These are phyloP conservation scores for Skeletonema potamos DNA, from an alignment of 108 stramenopile genomes.

Conservation along the genomic window DNA sequence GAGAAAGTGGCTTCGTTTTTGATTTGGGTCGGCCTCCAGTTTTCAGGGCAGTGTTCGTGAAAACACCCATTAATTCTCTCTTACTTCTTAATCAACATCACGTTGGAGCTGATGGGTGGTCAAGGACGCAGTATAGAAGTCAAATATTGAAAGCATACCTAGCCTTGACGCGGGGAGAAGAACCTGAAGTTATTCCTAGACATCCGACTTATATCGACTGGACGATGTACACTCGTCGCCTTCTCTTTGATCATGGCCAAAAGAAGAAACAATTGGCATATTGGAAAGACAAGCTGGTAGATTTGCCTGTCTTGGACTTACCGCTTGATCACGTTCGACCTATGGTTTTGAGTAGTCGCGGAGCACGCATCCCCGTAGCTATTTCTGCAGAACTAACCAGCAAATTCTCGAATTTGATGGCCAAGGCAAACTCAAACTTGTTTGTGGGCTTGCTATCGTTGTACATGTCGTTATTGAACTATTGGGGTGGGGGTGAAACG, in stretches of 20 bases:
- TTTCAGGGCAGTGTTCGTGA: too few relatives aligned
- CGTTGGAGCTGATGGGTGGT: slow-evolving; percentile 17
- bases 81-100: slow-evolving; percentile 16
- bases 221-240: slow-evolving; percentile 5
- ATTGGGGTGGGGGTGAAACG: slow-evolving; percentile 9
- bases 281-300: slow-evolving; percentile 19
- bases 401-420: neutral
- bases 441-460: slow-evolving; percentile 12
- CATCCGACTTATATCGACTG: slow-evolving; percentile 9
- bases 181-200: slow-evolving; percentile 1
- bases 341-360: slow-evolving; percentile 7
- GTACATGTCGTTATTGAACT: slow-evolving; percentile 10
- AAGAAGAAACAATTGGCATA: slow-evolving; percentile 18
- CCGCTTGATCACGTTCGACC: slow-evolving; percentile 10
- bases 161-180: slow-evolving; percentile 8
- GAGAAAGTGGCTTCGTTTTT: too few relatives aligned
- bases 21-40: too few relatives aligned
- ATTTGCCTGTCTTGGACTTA: slow-evolving; percentile 4
- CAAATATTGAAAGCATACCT: slow-evolving; percentile 15
- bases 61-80: neutral
- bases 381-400: slow-evolving; percentile 1
- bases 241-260: slow-evolving; percentile 11
- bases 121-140: neutral
- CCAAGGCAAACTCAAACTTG: slow-evolving; percentile 6
- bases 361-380: slow-evolving; percentile 5